Evolutionary conservation across 495 filamentous ascomycete species (phyloP).

Genomic region (Penicillium manginii): DNA sequence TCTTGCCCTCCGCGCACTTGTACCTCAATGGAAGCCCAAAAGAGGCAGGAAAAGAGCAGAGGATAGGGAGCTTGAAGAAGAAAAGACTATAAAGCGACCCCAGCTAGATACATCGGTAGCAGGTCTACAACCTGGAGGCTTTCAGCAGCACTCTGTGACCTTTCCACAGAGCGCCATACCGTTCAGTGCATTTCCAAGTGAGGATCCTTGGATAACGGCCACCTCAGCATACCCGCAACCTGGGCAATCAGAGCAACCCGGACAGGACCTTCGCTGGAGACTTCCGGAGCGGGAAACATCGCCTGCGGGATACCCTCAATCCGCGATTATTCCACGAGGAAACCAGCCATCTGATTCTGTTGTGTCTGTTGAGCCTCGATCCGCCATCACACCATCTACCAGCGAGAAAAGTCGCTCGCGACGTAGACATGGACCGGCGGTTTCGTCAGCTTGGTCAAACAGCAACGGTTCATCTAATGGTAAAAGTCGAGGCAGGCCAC

Average conservation of each 20-base stretch:
- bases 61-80: conserved; percentile 64
- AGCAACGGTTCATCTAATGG: conserved; percentile 66
- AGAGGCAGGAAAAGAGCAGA: conserved; percentile 84
- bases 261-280: conserved; percentile 53
- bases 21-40: conserved; percentile 89
- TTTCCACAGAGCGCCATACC: conserved; percentile 65
- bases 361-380: conserved; percentile 64
- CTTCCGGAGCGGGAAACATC: conserved; percentile 58
- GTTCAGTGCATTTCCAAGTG: conserved; percentile 62
- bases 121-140: conserved; percentile 57
- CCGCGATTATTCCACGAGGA: conserved; percentile 71
- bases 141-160: conserved; percentile 50
- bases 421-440: conserved; percentile 86
- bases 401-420: conserved; percentile 58
- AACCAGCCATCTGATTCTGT: conserved; percentile 53
- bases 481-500: conserved; percentile 83
- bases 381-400: conserved; percentile 66
- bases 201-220: conserved; percentile 62
- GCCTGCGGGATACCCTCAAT: conserved; percentile 73
- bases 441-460: conserved; percentile 93
- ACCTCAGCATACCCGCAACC: conserved; percentile 38
- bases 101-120: conserved; percentile 69
- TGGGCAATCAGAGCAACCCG: conserved; percentile 30
- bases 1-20: conserved; percentile 82
- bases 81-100: conserved; percentile 63